Evolutionary conservation across 345 rosid species (phyloP).

Genomic region (Citrus unshiu): DNA sequence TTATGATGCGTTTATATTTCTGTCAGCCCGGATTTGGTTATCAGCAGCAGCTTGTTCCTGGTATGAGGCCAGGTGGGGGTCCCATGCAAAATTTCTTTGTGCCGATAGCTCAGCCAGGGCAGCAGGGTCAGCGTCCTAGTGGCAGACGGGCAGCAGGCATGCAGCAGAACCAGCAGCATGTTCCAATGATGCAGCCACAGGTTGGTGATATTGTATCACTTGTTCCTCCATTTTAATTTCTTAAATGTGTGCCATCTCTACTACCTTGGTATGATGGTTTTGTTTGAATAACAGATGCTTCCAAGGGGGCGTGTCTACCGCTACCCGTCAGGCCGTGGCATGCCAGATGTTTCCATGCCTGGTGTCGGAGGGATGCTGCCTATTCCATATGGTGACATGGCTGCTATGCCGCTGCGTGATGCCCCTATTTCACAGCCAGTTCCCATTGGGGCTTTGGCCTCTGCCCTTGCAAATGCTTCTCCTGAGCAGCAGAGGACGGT

Average conservation of each 20-base stretch:
- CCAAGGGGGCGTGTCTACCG: constrained; percentile 77
- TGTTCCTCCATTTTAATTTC: not conserved
- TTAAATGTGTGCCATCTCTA: not conserved
- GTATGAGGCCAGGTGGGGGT: constrained; percentile 78
- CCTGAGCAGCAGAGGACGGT: constrained; percentile 94
- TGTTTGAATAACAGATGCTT: constrained; percentile 46
- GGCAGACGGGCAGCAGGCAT: constrained; percentile 63
- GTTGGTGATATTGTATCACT: constrained; percentile 23
- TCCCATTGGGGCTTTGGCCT: constrained; percentile 81
- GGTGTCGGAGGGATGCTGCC: constrained; percentile 75
- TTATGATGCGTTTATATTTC: not conserved
- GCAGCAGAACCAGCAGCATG: constrained; percentile 78
- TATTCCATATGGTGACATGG: constrained; percentile 61
- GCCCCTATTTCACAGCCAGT: constrained; percentile 54
- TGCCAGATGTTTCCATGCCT: constrained; percentile 70
- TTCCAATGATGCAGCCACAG: constrained; percentile 83
- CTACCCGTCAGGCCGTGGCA: constrained; percentile 72
- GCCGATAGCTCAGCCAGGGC: constrained; percentile 93
- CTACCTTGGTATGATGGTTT: not conserved
- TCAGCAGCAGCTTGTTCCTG: constrained; percentile 95
- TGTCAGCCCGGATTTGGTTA: constrained; percentile 83
- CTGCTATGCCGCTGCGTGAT: constrained; percentile 60
- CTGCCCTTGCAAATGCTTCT: constrained; percentile 80
- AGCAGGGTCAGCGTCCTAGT: constrained; percentile 85
- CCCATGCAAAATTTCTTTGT: constrained; percentile 78